Conservation (phyloP, 2,329 filamentous ascomycete genomes). For the Trichothecium sympodiale region DNA sequence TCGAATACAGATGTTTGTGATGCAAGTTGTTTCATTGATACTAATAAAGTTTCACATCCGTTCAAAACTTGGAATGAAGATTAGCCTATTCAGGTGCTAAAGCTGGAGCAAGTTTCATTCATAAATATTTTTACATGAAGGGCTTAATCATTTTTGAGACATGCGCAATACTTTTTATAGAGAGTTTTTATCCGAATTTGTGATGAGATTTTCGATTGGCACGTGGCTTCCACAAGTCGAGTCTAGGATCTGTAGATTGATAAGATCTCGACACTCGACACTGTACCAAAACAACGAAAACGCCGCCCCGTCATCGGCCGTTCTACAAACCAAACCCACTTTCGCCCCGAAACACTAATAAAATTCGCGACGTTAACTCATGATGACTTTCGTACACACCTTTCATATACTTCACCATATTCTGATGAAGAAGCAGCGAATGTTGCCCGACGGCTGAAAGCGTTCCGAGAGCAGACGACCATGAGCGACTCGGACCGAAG, state of each 20-base stretch:
- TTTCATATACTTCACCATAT: background rate
- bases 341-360: background rate
- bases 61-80: too few relatives aligned
- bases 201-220: too few relatives aligned
- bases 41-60: too few relatives aligned
- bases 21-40: too few relatives aligned
- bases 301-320: constrained; percentile 4
- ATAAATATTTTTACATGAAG: too few relatives aligned
- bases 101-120: background rate
- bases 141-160: too few relatives aligned
- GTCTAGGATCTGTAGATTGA: constrained; percentile 2
- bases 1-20: too few relatives aligned
- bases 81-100: too few relatives aligned
- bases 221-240: too few relatives aligned
- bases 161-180: too few relatives aligned
- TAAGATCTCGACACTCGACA: constrained; percentile 3
- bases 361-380: background rate
- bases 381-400: background rate
- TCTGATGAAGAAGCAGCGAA: background rate
- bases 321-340: background rate
- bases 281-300: background rate
- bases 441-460: too few relatives aligned
- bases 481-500: constrained; percentile 23
- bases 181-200: too few relatives aligned
- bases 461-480: background rate